These are phyloP conservation scores for Stemphylium beticola DNA, from an alignment of 2,329 filamentous ascomycete species.

Conservation along the genomic window DNA sequence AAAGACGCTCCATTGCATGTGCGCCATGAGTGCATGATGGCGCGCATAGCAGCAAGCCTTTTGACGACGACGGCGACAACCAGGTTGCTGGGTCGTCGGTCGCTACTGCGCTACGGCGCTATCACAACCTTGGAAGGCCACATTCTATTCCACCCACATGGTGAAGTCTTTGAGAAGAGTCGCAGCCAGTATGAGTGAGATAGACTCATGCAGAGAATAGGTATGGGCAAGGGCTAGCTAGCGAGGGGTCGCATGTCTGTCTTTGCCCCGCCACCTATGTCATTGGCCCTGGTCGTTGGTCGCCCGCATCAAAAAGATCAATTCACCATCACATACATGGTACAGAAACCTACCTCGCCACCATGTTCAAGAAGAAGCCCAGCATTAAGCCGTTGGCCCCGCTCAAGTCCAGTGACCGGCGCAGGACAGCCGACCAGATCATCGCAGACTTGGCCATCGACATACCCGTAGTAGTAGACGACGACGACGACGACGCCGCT, in stretches of 20 bases:
- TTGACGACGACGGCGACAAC: neutral
- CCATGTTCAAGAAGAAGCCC: conserved; percentile 70
- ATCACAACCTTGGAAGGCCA: no score
- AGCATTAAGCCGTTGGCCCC: conserved; percentile 71
- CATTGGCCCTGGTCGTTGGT: neutral
- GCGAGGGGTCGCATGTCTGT: neutral
- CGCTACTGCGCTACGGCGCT: neutral
- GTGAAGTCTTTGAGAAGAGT: no score
- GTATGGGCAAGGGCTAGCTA: neutral
- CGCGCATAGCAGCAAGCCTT: no score
- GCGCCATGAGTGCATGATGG: no score
- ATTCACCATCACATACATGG: neutral
- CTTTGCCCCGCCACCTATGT: neutral
- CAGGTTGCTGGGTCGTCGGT: conserved; percentile 4
- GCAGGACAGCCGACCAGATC: conserved; percentile 71
- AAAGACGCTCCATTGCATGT: no score
- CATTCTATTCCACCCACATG: no score
- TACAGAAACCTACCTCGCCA: conserved; percentile 3
- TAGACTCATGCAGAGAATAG: no score
- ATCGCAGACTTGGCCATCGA: conserved; percentile 66
- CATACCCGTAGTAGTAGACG: conserved; percentile 53
- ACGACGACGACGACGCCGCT: no score
- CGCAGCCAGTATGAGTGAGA: no score
- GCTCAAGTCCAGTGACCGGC: conserved; percentile 70
- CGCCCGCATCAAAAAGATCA: no score